phyloP scores from a whole-genome alignment of 2,329 filamentous ascomycete species.

The Camillea tinctor region DNA sequence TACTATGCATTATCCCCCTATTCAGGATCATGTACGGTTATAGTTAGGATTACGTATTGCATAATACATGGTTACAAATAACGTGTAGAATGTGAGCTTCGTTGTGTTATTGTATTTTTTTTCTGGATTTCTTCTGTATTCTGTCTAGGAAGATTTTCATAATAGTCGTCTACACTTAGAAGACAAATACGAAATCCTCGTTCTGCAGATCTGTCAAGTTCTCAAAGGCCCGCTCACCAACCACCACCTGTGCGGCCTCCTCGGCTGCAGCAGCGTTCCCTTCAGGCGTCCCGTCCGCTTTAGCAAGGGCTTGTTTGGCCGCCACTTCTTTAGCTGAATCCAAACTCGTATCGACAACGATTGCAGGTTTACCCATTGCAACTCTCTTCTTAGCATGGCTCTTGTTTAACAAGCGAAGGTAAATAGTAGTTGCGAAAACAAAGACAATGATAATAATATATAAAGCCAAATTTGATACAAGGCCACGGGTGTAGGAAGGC shows the following conservation, averaged over 20 bases:
- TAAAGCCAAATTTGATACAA: constrained; percentile 59
- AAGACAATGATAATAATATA: constrained; percentile 60
- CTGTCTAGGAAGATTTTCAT: too few relatives aligned
- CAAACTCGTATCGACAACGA: constrained; percentile 60
- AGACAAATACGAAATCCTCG: constrained; percentile 2
- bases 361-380: constrained; percentile 57
- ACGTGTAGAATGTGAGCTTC: too few relatives aligned
- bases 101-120: too few relatives aligned
- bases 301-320: constrained; percentile 18
- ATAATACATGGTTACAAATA: too few relatives aligned
- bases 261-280: not conserved
- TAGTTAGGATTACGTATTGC: too few relatives aligned
- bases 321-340: constrained; percentile 45
- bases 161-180: not conserved
- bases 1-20: too few relatives aligned
- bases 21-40: too few relatives aligned
- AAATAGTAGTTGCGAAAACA: constrained; percentile 33
- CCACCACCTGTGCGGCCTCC: not conserved
- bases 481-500: constrained; percentile 54
- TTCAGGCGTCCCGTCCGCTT: not conserved
- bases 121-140: too few relatives aligned
- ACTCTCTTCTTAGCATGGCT: constrained; percentile 38
- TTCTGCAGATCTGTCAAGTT: not conserved
- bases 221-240: not conserved
- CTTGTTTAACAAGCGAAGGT: constrained; percentile 19